Conservation (phyloP, 805 yeast genomes). For the Wickerhamomyces rabaulensis region DNA sequence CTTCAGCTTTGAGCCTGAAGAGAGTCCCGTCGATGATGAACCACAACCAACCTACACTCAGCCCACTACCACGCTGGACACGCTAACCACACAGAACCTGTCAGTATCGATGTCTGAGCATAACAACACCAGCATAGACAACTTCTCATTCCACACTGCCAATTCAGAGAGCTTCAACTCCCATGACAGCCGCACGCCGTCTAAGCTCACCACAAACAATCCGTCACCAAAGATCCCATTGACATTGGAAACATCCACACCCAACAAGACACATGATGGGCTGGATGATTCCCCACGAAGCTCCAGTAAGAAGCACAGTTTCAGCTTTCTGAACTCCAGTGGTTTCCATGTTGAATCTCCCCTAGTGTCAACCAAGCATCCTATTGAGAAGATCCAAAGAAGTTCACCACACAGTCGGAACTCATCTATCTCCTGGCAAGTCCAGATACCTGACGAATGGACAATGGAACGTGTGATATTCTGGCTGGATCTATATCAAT, state of each 20-base stretch:
- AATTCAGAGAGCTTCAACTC: conserved; percentile 8
- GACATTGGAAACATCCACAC: conserved; percentile 11
- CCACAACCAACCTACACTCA: not conserved
- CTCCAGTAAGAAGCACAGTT: conserved; percentile 11
- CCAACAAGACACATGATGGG: conserved; percentile 2
- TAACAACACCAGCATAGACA: conserved; percentile 1
- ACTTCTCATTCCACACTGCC: conserved; percentile 19
- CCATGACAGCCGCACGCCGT: conserved; percentile 6
- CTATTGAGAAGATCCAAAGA: not conserved
- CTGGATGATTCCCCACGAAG: conserved; percentile 3
- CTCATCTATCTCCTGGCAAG: conserved; percentile 39
- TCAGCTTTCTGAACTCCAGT: conserved; percentile 23
- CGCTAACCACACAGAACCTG: not conserved
- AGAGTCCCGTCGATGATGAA: not conserved
- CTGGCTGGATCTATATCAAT: conserved; percentile 68
- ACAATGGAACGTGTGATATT: conserved; percentile 54
- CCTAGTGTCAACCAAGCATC: not conserved
- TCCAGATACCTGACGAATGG: conserved; percentile 61
- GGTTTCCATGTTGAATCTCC: conserved; percentile 6
- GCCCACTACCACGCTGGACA: not conserved
- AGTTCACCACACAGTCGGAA: conserved; percentile 21
- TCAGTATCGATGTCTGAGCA: not conserved
- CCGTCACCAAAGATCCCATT: conserved; percentile 10
- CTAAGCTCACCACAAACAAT: conserved; percentile 7
- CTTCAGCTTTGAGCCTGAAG: conserved; percentile 4